Evolutionary conservation across 306 rosid species (phyloP).

Genomic region (Astragalus glycyphyllos): DNA sequence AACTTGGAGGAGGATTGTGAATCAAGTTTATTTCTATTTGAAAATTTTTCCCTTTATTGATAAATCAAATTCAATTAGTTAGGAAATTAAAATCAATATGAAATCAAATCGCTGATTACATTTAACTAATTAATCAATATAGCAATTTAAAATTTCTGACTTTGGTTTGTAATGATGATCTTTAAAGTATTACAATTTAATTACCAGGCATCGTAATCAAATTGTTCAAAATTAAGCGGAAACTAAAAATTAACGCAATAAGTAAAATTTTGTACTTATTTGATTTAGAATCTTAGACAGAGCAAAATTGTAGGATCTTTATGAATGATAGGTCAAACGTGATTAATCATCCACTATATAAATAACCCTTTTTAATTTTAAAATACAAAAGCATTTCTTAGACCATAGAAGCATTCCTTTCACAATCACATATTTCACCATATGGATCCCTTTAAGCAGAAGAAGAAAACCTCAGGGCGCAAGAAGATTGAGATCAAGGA

Average conservation of each 20-base stretch:
- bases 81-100: too few relatives aligned
- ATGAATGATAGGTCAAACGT: not conserved
- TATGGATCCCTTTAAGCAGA: slow-evolving; percentile 17
- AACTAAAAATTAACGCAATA: too few relatives aligned
- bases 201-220: too few relatives aligned
- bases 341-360: slow-evolving; percentile 16
- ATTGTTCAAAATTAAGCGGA: too few relatives aligned
- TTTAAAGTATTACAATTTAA: too few relatives aligned
- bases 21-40: too few relatives aligned
- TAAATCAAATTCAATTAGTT: too few relatives aligned
- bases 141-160: too few relatives aligned
- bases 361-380: not conserved
- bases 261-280: too few relatives aligned
- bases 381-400: not conserved
- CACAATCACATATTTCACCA: slow-evolving; percentile 1
- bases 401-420: not conserved
- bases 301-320: slow-evolving; percentile 35
- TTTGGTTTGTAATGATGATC: too few relatives aligned
- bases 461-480: slow-evolving; percentile 50
- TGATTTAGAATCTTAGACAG: slow-evolving; percentile 32
- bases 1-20: too few relatives aligned
- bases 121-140: not conserved
- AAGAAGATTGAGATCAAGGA: slow-evolving; percentile 62
- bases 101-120: not conserved
- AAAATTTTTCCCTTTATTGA: too few relatives aligned